These are phyloP conservation scores for Pugionium cornutum DNA, from an alignment of 345 rosid species.

Conservation along the genomic window DNA sequence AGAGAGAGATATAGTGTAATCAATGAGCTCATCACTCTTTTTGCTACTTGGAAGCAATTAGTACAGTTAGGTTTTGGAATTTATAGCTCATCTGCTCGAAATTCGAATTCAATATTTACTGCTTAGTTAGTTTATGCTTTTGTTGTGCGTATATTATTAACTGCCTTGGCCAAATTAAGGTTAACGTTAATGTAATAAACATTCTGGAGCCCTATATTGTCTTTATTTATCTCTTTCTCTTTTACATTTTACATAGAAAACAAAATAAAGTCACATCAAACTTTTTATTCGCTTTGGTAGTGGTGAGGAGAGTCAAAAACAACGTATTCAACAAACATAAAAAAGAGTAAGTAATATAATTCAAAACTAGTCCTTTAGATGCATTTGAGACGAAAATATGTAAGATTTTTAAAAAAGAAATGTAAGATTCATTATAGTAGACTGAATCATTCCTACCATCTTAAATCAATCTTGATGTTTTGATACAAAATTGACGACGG, in stretches of 20 bases:
- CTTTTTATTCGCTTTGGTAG: constrained; percentile 30
- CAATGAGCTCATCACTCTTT: constrained; percentile 28
- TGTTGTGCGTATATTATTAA: background rate
- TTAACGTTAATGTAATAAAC: constrained; percentile 12
- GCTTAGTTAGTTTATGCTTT: background rate
- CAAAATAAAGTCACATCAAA: constrained; percentile 38
- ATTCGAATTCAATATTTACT: background rate
- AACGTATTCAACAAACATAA: too few relatives aligned
- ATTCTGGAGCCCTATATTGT: constrained; percentile 28
- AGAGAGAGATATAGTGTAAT: constrained; percentile 33
- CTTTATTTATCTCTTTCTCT: constrained; percentile 10
- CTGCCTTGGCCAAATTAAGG: background rate
- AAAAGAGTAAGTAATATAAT: too few relatives aligned
- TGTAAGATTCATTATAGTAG: too few relatives aligned
- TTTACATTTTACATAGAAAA: constrained; percentile 27
- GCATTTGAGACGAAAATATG: too few relatives aligned
- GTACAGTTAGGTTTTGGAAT: constrained; percentile 34
- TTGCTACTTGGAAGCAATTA: constrained; percentile 23
- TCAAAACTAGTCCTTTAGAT: too few relatives aligned
- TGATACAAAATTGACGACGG: too few relatives aligned
- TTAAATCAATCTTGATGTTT: too few relatives aligned
- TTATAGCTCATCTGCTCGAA: constrained; percentile 27
- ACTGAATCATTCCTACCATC: too few relatives aligned
- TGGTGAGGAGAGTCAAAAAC: background rate
- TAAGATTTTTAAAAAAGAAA: too few relatives aligned